Base-by-base conservation (phyloP, 805 yeast genomes). In the Candida mattraensis region DNA sequence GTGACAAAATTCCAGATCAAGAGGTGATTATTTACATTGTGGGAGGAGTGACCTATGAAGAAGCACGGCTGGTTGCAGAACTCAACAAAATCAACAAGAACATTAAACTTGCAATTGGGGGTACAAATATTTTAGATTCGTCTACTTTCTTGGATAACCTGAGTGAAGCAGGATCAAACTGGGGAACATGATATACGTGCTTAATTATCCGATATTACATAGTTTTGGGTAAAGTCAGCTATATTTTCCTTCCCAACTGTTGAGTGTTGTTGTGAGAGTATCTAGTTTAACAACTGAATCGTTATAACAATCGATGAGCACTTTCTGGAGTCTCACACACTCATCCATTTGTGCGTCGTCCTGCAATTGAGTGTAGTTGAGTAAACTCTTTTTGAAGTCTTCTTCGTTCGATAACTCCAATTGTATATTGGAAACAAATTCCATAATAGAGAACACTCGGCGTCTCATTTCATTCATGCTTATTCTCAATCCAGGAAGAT, bases 41-140 rank as follows among this genome's bases (percentile, higher is more conserved):
- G 33, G 98, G 97, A 5, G 99, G 99, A 11, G 83, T 76, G 2
- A 91, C 98, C 1, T 87, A 78, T 56, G 98, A 91, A 59, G 99
- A 93, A 58, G 86, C 95, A 0, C 74, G 96, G 43, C 62, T 88
- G 16, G 78, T 89, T 4, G 78, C 83, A 36, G 85, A 87, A 42
- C 68, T 88, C 44, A 81, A 83, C 52, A 62, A 62, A 18, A 65
- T 76, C 16, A 70, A 67, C 35, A 74, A 73, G 22, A 77, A 75
- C 7, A 69, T 84, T 28, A 75, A 87, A 45, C 67, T 86, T 11
- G 70, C 87, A 1, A 63, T 89, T n/a, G 99, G 99, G 7, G 88
- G 96, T 19, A 79, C 87, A 1, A 60, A 72, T n/a, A 62, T 81
- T 4, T 51, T 71, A 24, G 77, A 70, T 40, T 72, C 84, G 0